Evolutionary conservation across 805 yeast genomes (phyloP), one percentile per base, ranked within the genome.

Genomic region (Yamadazyma tumulicola): DNA sequence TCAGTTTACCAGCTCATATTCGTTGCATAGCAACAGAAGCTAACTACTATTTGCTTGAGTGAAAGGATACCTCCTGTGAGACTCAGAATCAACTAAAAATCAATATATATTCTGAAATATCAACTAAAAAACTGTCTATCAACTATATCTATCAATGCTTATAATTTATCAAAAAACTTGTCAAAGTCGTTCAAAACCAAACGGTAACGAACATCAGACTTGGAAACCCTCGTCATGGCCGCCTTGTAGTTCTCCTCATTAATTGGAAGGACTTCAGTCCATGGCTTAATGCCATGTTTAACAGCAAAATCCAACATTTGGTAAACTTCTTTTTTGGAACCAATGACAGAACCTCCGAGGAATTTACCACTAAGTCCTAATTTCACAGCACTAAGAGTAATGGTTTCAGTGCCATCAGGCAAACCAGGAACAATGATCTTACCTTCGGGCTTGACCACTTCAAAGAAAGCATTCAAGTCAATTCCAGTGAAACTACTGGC

Each of bases 141-240:
- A n/a, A n/a, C n/a, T n/a, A n/a, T n/a, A n/a, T n/a, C n/a, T n/a
- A n/a, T n/a, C n/a, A n/a, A n/a, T n/a, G n/a, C n/a, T n/a, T n/a
- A n/a, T n/a, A n/a, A n/a, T n/a, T n/a, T n/a, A n/a, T 26, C 18
- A 26, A 26, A 26, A 20, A 26, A 26, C 6, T 73, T 60, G 47
- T 77, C 74, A 54, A 61, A 77, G 14, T 74, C 75, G 34, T 73
- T 70, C 42, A 81, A 60, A 8, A 79, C 80, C 49, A 74, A 76
- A 63, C 87, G 71, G 55, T 65, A 67, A 37, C 59, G 57, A 31
- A 63, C 66, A 19, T 57, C 63, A 32, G 61, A 59, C 23, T 55
- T 38, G 30, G 56, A 48, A 34, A 61, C 54, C 36, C 62, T 54
- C 27, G 49, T 51, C 48, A 67, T 52, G 5, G 67, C 72, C 32